phyloP scores from a whole-genome alignment of 75 land plant species.

The Picea sitchensis region DNA sequence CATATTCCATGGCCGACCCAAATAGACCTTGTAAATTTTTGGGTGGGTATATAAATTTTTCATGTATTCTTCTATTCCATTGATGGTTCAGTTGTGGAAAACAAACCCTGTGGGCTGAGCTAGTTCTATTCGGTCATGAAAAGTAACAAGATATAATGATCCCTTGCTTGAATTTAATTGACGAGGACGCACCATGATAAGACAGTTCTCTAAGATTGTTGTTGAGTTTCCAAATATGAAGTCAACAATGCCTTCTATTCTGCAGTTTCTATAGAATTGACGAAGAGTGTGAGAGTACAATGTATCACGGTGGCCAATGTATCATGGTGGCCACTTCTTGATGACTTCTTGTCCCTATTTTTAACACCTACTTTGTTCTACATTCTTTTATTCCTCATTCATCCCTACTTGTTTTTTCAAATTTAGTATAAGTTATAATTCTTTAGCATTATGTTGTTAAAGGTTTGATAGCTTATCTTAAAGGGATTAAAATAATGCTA shows the following conservation, averaged over 20 bases:
- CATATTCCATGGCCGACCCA: conserved; percentile 76
- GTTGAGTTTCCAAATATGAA: conserved; percentile 66
- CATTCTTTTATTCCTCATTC: too few relatives aligned
- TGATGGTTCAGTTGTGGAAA: conserved; percentile 34
- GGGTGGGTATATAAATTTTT: conserved; percentile 19
- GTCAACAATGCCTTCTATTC: conserved; percentile 17
- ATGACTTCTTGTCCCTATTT: conserved; percentile 26
- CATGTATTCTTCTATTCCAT: conserved; percentile 45
- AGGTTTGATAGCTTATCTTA: too few relatives aligned
- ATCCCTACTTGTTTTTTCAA: too few relatives aligned
- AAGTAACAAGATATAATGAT: conserved; percentile 27
- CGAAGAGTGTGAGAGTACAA: conserved; percentile 19
- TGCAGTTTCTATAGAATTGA: conserved; percentile 18
- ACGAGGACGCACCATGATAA: conserved; percentile 16
- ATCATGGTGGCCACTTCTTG: conserved; percentile 44
- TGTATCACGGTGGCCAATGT: conserved; percentile 44
- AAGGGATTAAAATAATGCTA: too few relatives aligned
- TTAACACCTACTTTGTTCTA: too few relatives aligned
- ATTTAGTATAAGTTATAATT: too few relatives aligned
- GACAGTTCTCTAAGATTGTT: conserved; percentile 49
- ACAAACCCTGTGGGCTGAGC: conserved; percentile 62
- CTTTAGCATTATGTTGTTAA: too few relatives aligned
- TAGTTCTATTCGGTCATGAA: conserved; percentile 57
- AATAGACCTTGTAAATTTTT: conserved; percentile 22
- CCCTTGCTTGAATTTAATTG: conserved; percentile 15